Evolutionary conservation across 78 protist genomes (phyloP).

Genomic region (Dictyostelium intermedium): DNA sequence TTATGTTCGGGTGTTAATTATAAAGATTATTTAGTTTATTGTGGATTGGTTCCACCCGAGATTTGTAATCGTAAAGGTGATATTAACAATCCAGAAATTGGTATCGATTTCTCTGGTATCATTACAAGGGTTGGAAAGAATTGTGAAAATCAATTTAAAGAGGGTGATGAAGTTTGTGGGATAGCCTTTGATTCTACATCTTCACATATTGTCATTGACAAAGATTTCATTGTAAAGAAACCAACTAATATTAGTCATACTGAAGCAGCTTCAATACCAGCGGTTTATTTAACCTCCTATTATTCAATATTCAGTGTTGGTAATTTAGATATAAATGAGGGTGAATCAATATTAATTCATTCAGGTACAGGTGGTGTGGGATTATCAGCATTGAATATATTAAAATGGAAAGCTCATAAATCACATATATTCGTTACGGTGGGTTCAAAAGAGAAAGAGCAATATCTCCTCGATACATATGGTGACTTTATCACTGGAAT

Average conservation of each 20-base stretch:
- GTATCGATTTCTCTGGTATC: slow-evolving; percentile 43
- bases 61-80: background rate
- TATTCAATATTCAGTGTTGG: slow-evolving; percentile 15
- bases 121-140: background rate
- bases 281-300: slow-evolving; percentile 52
- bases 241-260: background rate
- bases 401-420: slow-evolving; percentile 75
- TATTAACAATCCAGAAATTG: background rate
- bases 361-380: slow-evolving; percentile 93
- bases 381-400: slow-evolving; percentile 87
- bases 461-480: background rate
- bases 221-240: background rate
- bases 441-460: slow-evolving; percentile 39
- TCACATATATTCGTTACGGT: slow-evolving; percentile 7
- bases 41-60: background rate
- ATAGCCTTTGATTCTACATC: background rate
- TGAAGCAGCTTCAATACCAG: slow-evolving; percentile 58
- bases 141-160: background rate
- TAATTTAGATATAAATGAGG: background rate
- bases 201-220: background rate
- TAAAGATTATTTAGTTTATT: slow-evolving; percentile 18
- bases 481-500: slow-evolving; percentile 57
- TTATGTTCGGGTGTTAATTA: slow-evolving; percentile 21
- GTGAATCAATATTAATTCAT: slow-evolving; percentile 74
- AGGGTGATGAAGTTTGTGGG: slow-evolving; percentile 58